Evolutionary conservation across 2,329 filamentous ascomycete genomes (phyloP).

Genomic region (Tolypocladium ophioglossoides): DNA sequence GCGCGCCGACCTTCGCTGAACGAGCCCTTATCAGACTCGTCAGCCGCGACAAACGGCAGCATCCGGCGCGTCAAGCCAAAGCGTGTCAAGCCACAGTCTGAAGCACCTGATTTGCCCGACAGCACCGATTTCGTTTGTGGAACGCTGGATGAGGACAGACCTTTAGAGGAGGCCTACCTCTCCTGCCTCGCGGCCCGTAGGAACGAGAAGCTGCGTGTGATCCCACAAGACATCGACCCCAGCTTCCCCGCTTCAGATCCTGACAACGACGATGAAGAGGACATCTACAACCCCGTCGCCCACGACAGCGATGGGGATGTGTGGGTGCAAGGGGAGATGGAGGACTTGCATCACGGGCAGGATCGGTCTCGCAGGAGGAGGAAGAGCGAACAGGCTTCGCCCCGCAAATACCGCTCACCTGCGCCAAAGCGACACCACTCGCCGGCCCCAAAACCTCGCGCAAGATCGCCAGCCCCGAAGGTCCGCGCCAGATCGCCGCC

Average conservation of each 20-base stretch:
- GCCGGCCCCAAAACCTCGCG: slow-evolving; percentile 26
- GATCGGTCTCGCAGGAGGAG: slow-evolving; percentile 37
- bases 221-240: slow-evolving; percentile 95
- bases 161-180: slow-evolving; percentile 87
- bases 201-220: slow-evolving; percentile 66
- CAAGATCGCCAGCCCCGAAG: slow-evolving; percentile 26
- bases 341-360: slow-evolving; percentile 51
- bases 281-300: slow-evolving; percentile 44
- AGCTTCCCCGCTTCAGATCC: slow-evolving; percentile 93
- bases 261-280: slow-evolving; percentile 73
- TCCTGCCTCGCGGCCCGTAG: slow-evolving; percentile 74
- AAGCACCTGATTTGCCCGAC: slow-evolving; percentile 79
- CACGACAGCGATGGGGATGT: slow-evolving; percentile 58
- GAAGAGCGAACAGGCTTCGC: slow-evolving; percentile 37
- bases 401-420: slow-evolving; percentile 34
- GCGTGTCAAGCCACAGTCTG: slow-evolving; percentile 20
- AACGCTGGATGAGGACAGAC: slow-evolving; percentile 89
- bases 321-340: slow-evolving; percentile 63
- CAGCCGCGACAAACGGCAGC: slow-evolving; percentile 35
- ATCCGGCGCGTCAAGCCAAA: slow-evolving; percentile 15
- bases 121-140: slow-evolving; percentile 99
- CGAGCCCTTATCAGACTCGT: slow-evolving; percentile 50
- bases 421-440: slow-evolving; percentile 20
- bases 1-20: slow-evolving; percentile 26
- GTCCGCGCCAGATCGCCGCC: slow-evolving; percentile 26